Evolutionary conservation across 352 stramenopile genomes (phyloP), one percentile per base, ranked within the genome.

Genomic region (Pythium brachiatum): DNA sequence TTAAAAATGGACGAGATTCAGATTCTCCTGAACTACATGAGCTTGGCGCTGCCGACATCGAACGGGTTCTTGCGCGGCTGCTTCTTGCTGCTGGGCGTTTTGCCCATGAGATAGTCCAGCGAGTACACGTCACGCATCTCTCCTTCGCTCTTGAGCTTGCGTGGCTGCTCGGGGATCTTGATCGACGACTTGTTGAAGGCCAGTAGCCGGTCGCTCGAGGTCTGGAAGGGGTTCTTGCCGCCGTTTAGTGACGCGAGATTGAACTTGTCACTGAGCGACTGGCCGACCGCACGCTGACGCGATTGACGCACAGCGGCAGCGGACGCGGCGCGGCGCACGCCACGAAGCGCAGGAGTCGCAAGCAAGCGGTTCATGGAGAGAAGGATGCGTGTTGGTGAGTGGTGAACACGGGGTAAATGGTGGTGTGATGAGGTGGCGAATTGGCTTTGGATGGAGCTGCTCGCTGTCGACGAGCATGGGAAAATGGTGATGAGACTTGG

Each of bases 201-300:
- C 12, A 88, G 62, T 53, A 90, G 64, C 56, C 66, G 66, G 57
- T 88, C 68, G 59, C 79, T 90, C 54, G 73, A 73, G 41, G 87
- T 79, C 25, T 83, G 51, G 61, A 92, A 92, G 2, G 80, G 80
- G 70, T 63, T 92, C 66, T 87, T 89, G 62, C 80, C 82, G 44
- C 60, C 79, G 55, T 90, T 90, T 26, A 90, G 68, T 23, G 75
- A 51, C 46, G 77, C 77, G 46, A 90, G 58, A 36, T 80, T 88
- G 58, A 90, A 90, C 63, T 88, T 88, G 48, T 81, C 69, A 20
- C 59, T 60, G 26, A 90, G 73, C 31, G 76, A 60, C 2, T 29
- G 31, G 25, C 68, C 52, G 27, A 25, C 29, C 32, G n/a, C 32
- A 27, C 29, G 53, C 25, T 60, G 46, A 6, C 41, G 57, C 44